phyloP scores from a whole-genome alignment of 2,329 filamentous ascomycete genomes.

The Venturia asperata region DNA sequence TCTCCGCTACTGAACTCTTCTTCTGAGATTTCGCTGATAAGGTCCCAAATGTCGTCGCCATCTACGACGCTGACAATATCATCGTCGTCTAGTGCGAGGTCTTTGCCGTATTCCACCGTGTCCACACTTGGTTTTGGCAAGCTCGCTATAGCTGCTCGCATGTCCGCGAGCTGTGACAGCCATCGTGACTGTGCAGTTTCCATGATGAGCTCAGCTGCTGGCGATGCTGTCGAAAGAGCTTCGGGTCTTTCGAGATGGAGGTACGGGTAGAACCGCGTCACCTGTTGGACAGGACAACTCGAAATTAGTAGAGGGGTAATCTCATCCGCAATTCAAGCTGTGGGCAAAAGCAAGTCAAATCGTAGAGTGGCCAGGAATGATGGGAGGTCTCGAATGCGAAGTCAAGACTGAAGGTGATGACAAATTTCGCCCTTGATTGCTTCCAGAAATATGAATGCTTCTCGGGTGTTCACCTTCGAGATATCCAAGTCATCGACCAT shows the following conservation, averaged over 20 bases:
- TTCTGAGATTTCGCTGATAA: slow-evolving; percentile 69
- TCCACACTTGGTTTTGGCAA: slow-evolving; percentile 43
- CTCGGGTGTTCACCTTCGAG: not conserved
- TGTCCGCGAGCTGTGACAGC: slow-evolving; percentile 76
- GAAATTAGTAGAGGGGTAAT: not conserved
- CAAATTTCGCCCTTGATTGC: not conserved
- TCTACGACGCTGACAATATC: slow-evolving; percentile 40
- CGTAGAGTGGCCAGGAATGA: not conserved
- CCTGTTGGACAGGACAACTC: not conserved
- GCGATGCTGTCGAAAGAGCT: slow-evolving; percentile 24
- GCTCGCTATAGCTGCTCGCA: slow-evolving; percentile 75
- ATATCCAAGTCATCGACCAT: not conserved
- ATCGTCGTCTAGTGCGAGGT: slow-evolving; percentile 60
- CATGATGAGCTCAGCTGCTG: slow-evolving; percentile 18
- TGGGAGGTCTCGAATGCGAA: not conserved
- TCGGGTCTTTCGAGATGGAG: not conserved
- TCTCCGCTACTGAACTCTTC: slow-evolving; percentile 60
- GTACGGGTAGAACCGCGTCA: not conserved
- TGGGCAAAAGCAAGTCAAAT: not conserved
- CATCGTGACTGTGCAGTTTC: slow-evolving; percentile 57
- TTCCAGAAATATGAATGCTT: too few species aligned
- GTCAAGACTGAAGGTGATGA: not conserved
- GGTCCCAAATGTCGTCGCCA: slow-evolving; percentile 85
- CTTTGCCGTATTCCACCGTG: slow-evolving; percentile 46
- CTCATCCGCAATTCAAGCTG: not conserved